Conservation (phyloP, 257 asterid genomes). For the Lithospermum erythrorhizon region DNA sequence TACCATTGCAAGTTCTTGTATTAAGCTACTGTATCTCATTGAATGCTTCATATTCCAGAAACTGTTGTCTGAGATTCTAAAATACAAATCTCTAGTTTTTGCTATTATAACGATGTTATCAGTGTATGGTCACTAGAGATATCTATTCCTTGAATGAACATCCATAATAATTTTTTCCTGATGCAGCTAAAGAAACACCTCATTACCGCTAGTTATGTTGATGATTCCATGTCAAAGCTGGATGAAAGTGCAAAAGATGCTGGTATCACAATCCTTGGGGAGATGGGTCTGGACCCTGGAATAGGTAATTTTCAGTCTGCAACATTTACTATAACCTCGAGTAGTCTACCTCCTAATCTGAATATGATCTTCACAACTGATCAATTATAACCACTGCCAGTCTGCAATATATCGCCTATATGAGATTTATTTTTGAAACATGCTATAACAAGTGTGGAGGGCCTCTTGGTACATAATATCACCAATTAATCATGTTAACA, state of each 20-base stretch:
- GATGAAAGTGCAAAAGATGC: slow-evolving; percentile 64
- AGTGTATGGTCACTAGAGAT: background rate
- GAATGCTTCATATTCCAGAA: background rate
- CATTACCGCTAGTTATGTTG: slow-evolving; percentile 92
- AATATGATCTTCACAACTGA: too few relatives aligned
- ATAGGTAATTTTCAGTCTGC: slow-evolving; percentile 41
- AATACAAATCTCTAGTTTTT: background rate
- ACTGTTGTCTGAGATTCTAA: background rate
- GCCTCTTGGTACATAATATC: too few relatives aligned
- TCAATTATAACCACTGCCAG: too few relatives aligned
- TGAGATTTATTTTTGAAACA: too few relatives aligned
- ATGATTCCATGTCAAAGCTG: slow-evolving; percentile 71
- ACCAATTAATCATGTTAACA: too few relatives aligned
- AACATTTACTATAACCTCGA: background rate
- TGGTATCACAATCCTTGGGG: slow-evolving; percentile 74
- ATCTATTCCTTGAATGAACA: background rate
- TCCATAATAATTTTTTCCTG: slow-evolving; percentile 1
- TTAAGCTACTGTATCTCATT: slow-evolving; percentile 43
- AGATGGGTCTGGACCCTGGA: slow-evolving; percentile 99
- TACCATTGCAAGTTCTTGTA: slow-evolving; percentile 65
- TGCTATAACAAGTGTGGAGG: too few relatives aligned
- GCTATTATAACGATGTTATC: background rate
- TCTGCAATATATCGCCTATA: too few relatives aligned
- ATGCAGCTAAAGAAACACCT: slow-evolving; percentile 77
- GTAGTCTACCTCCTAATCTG: background rate